Base-by-base conservation (phyloP, 495 filamentous ascomycete genomes). In the Amorphotheca resinae region DNA sequence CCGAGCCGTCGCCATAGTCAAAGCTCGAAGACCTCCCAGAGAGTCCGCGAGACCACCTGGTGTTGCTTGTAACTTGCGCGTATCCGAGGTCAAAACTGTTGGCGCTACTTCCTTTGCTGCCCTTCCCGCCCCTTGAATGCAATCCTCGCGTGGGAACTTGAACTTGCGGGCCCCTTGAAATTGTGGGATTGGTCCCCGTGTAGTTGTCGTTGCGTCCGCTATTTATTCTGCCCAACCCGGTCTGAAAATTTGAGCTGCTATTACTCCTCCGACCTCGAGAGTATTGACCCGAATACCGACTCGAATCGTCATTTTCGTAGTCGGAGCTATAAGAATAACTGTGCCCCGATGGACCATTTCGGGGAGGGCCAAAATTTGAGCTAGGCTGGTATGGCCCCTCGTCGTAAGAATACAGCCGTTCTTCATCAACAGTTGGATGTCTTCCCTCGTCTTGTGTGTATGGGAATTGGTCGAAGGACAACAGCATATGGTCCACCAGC, bases 401-500 rank as follows among this genome's bases (percentile, higher is more conserved):
- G 15, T 61, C 61, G 35, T 66, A 63, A 7, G 59, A 58, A 48
- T 62, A 63, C 15, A 65, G 58, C 50, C 28, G 33, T 22, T 46
- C 52, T 18, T 58, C 49, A 14, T 58, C 53, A 3, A 51, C 38
- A 17, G 48, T 52, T 0, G 49, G 45, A 22, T 50, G 48, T 37
- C 38, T 38, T 5, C 33, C 55, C 31, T 48, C 47, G n/a, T 50
- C 58, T 45, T 71, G 71, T 4, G 73, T 69, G 44, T 73, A 64
- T 9, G 71, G 73, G 56, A 86, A 74, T 64, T 84, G 80, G 60
- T 93, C 86, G 45, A 95, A 74, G 14, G 88, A 93, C 22, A 87
- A 71, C 9, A 95, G 73, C 77, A 95, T 86, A 54, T 93, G 88
- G 59, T 88, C 83, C 33, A 95, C 82, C 35, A 95, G 77, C 17